Base-by-base conservation (phyloP, 2,329 filamentous ascomycete species). In the Sclerotinia spermophila region DNA sequence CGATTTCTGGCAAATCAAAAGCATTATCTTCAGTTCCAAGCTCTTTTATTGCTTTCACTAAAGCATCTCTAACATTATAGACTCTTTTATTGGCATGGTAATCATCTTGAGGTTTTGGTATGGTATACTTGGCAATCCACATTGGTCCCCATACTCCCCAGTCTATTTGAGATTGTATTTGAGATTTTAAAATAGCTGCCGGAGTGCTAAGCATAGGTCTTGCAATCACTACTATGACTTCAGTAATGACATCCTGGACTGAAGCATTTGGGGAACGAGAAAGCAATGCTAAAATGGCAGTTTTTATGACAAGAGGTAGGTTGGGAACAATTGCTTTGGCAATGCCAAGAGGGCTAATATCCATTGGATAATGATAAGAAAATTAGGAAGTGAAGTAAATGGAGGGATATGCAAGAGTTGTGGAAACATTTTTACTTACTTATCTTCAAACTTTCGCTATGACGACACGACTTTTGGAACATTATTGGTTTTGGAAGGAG, bases 201-300 rank as follows among this genome's bases (percentile, higher is more conserved):
- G 73, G 74, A 69, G 76, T 69, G 21, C 80, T 78, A 67, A 93
- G 79, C 69, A 93, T 83, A 0, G 86, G 86, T 30, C 92, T 90
- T n/a, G 97, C 79, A 24, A 96, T 82, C 38, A 88, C 86, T 70
- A 97, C 84, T 1, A 86, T 89, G 69, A 97, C 78, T 70, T 92
- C 90, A 21, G 91, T 95, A 67, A 86, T 86, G 5, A 97, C 82
- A 79, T 97, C 91, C 82, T 95, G 90, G 82, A 96, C 93, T 61
- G 88, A 87, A 6, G 90, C 87, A 11, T 89, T 89, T 45, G 90
- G 85, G 0, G 94, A 93, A 55, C 91, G 81, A 40, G 85, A 86
- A 11, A 97, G 83, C 3, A 89, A 78, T 76, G 94, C 91, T 62
- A 85, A 81, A 19, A 92, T 72, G 2, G 88, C 84, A 1, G 89